Percentiles rank a stretch among this genome's conserved stretches.
These are phyloP conservation scores for Penicillium sp. DNA, from an alignment of 2,329 filamentous ascomycete species.

Conservation along the genomic window DNA sequence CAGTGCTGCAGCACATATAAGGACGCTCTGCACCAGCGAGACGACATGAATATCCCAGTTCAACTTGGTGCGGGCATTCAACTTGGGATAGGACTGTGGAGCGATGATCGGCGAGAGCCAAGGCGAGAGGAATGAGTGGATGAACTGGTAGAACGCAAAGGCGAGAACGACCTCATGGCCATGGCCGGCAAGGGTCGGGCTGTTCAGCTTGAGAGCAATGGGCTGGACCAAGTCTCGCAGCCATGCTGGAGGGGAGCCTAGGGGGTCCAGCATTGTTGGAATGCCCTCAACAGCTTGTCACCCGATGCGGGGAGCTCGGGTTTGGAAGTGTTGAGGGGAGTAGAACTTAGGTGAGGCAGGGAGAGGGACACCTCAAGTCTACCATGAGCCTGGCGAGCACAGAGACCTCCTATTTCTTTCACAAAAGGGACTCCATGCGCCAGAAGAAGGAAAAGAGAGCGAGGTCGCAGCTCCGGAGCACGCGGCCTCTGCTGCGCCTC, in stretches of 20 bases:
- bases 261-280: conserved; percentile 42
- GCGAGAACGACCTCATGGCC: conserved; percentile 58
- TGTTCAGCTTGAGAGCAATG: conserved; percentile 48
- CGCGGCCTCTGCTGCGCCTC: conserved; percentile 16
- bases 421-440: conserved; percentile 8
- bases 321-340: conserved; percentile 2
- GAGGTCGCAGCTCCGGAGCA: conserved; percentile 8
- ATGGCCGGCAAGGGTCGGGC: conserved; percentile 56
- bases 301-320: conserved; percentile 18
- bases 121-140: conserved; percentile 53
- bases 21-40: conserved; percentile 55
- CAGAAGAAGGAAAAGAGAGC: conserved; percentile 11
- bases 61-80: conserved; percentile 54
- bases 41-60: conserved; percentile 67
- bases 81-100: conserved; percentile 51
- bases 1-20: conserved; percentile 54
- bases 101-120: conserved; percentile 51
- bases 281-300: conserved; percentile 15
- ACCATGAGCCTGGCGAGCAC: conserved; percentile 7
- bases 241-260: conserved; percentile 48
- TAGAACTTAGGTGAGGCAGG: conserved; percentile 6
- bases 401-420: conserved; percentile 1
- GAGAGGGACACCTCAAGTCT: conserved; percentile 6
- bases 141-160: conserved; percentile 54
- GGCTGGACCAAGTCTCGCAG: conserved; percentile 49